These are phyloP conservation scores for Pseudogymnoascus sp. DNA, from an alignment of 2,329 filamentous ascomycete species.

Conservation along the genomic window DNA sequence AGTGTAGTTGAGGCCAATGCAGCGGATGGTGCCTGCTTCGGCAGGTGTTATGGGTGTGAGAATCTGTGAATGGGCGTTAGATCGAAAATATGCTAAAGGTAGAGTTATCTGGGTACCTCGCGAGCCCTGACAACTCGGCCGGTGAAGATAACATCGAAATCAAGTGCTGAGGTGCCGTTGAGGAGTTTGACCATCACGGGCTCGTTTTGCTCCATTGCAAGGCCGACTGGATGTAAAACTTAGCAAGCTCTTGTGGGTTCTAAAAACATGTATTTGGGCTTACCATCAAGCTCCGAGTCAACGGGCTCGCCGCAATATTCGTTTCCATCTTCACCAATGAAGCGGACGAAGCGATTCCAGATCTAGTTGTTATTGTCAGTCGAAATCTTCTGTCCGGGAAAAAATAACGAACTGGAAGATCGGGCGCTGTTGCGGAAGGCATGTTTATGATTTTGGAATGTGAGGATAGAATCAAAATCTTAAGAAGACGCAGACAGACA, in stretches of 20 bases:
- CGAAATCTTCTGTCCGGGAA: background rate
- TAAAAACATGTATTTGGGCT: background rate
- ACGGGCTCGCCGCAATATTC: slow-evolving; percentile 25
- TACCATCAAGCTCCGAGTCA: slow-evolving; percentile 16
- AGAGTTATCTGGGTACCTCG: slow-evolving; percentile 26
- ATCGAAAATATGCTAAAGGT: slow-evolving; percentile 31
- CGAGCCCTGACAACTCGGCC: slow-evolving; percentile 14
- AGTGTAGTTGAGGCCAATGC: slow-evolving; percentile 49
- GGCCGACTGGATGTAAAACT: slow-evolving; percentile 5
- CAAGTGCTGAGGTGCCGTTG: slow-evolving; percentile 20
- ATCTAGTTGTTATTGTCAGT: slow-evolving; percentile 16
- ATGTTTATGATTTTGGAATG: background rate
- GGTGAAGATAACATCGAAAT: slow-evolving; percentile 24
- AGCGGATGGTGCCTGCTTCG: slow-evolving; percentile 51
- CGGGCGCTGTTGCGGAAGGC: background rate
- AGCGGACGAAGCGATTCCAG: slow-evolving; percentile 19
- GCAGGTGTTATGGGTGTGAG: slow-evolving; percentile 42
- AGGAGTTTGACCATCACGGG: slow-evolving; percentile 20
- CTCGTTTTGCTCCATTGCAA: slow-evolving; percentile 18
- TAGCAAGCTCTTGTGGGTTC: background rate
- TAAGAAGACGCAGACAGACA: background rate
- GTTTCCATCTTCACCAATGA: slow-evolving; percentile 22
- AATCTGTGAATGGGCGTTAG: slow-evolving; percentile 24
- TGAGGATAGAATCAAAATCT: background rate
- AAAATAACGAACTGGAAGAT: background rate